Evolutionary conservation across 2,329 filamentous ascomycete genomes (phyloP).

Genomic region (Aspergillus novofumigatus): DNA sequence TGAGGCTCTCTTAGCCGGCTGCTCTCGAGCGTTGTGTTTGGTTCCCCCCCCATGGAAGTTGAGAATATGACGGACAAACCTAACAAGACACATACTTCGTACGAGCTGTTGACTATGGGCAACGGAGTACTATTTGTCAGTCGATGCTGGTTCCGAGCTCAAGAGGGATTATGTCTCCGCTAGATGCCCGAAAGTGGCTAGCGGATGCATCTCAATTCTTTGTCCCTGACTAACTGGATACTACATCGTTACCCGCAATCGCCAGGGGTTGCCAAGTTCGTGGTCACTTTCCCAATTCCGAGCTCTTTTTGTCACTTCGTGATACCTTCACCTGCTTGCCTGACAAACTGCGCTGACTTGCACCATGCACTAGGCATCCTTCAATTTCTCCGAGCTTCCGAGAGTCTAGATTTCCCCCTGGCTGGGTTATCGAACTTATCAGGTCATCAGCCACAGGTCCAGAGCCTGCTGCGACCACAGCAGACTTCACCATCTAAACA

Average conservation of each 20-base stretch:
- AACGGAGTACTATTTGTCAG: neutral
- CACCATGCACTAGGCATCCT: neutral
- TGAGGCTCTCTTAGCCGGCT: neutral
- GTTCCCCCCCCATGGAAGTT: too few species aligned
- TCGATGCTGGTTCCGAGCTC: neutral
- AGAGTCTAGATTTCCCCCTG: neutral
- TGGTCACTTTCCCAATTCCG: neutral
- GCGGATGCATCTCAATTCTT: neutral
- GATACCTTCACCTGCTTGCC: neutral
- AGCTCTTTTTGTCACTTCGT: neutral
- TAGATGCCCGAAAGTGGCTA: neutral
- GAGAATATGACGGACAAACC: too few species aligned
- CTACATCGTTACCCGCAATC: neutral
- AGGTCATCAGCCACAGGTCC: neutral
- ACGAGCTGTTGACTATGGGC: neutral
- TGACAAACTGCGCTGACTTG: neutral
- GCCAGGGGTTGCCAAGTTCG: neutral
- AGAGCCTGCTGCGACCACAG: neutral
- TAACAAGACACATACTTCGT: too few species aligned
- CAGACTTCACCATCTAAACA: neutral
- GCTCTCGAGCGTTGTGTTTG: too few species aligned
- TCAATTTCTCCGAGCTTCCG: neutral
- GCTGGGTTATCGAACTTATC: neutral
- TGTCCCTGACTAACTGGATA: slow-evolving; percentile 6
- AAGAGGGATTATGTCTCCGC: neutral